Conservation (phyloP, 2,329 filamentous ascomycete species). For the Amauroascus verrucosus region DNA sequence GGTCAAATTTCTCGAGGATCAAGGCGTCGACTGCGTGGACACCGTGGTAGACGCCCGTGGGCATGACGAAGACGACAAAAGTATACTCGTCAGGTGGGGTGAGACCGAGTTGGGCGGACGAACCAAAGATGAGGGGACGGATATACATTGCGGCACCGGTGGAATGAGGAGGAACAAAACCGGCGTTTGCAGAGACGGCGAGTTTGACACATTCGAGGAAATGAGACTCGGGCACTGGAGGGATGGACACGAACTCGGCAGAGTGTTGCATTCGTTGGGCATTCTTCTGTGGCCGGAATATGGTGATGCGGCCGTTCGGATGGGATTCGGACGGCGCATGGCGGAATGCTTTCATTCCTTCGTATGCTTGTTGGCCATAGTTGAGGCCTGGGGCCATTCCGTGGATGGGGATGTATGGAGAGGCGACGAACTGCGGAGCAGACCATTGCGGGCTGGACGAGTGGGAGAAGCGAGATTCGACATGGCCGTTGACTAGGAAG, state of each 20-base stretch:
- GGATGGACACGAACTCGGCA: slow-evolving; percentile 72
- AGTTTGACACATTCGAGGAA: slow-evolving; percentile 69
- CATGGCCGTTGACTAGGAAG: slow-evolving; percentile 68
- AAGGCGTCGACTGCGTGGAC: slow-evolving; percentile 75
- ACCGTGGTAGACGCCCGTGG: slow-evolving; percentile 90
- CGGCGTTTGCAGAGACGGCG: slow-evolving; percentile 79
- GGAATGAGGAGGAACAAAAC: slow-evolving; percentile 78
- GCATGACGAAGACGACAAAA: slow-evolving; percentile 80
- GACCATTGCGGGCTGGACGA: slow-evolving; percentile 65
- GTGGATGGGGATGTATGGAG: slow-evolving; percentile 79
- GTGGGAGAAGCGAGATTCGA: slow-evolving; percentile 73
- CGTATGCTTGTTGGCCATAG: slow-evolving; percentile 95
- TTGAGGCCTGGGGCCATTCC: slow-evolving; percentile 93
- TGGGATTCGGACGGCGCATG: slow-evolving; percentile 39
- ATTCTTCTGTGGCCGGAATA: slow-evolving; percentile 84
- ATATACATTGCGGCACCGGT: slow-evolving; percentile 90
- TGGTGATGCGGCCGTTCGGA: slow-evolving; percentile 57
- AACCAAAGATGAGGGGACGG: slow-evolving; percentile 78
- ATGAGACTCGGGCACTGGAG: slow-evolving; percentile 61
- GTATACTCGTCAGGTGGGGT: slow-evolving; percentile 85
- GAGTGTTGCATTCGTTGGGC: slow-evolving; percentile 76
- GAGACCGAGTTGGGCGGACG: slow-evolving; percentile 74
- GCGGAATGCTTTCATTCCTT: slow-evolving; percentile 96
- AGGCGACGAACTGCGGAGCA: slow-evolving; percentile 63
- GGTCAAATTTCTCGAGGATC: slow-evolving; percentile 87